Conservation (phyloP, 495 filamentous ascomycete genomes). For the Aspergillus nidulans region DNA sequence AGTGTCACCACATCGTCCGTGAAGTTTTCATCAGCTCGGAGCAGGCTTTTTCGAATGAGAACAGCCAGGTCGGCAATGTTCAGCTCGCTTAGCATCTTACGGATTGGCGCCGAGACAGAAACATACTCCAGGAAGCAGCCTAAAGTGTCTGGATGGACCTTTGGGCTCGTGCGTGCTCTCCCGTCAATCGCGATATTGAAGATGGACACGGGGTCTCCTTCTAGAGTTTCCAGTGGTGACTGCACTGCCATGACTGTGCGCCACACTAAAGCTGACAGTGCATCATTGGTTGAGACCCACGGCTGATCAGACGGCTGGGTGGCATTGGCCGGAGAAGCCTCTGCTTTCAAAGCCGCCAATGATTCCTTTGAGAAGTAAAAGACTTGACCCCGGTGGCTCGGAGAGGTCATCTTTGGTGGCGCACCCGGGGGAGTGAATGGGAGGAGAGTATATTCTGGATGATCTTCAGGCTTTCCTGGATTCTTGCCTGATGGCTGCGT, state of each 20-base stretch:
- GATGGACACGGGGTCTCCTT: conserved; percentile 25
- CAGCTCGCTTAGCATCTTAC: conserved; percentile 13
- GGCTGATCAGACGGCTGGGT: conserved; percentile 21
- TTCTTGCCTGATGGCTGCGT: conserved; percentile 25
- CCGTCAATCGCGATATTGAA: conserved; percentile 34
- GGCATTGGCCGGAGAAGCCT: conserved; percentile 26
- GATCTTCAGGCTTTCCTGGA: conserved; percentile 24
- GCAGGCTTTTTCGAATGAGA: conserved; percentile 25
- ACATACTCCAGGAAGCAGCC: conserved; percentile 33
- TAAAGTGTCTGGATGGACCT: conserved; percentile 25
- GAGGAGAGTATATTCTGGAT: conserved; percentile 29
- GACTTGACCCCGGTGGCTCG: conserved; percentile 25
- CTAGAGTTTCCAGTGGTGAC: conserved; percentile 23
- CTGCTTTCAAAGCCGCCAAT: conserved; percentile 26
- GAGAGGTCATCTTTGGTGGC: conserved; percentile 28
- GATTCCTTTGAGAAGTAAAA: conserved; percentile 30
- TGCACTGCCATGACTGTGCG: conserved; percentile 35
- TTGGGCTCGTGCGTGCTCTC: conserved; percentile 25
- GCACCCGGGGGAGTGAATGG: conserved; percentile 27
- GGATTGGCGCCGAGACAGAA: conserved; percentile 13
- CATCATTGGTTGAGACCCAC: conserved; percentile 39
- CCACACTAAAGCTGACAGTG: conserved; percentile 37
- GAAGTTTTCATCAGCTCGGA: conserved; percentile 22
- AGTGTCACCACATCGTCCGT: conserved; percentile 24
- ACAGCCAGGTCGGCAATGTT: conserved; percentile 28